A percentile compares a stretch with the other conserved stretches of the same genome.
Evolutionary conservation across 2,329 filamentous ascomycete genomes (phyloP).

Genomic region (Phaeosphaeria sp.): DNA sequence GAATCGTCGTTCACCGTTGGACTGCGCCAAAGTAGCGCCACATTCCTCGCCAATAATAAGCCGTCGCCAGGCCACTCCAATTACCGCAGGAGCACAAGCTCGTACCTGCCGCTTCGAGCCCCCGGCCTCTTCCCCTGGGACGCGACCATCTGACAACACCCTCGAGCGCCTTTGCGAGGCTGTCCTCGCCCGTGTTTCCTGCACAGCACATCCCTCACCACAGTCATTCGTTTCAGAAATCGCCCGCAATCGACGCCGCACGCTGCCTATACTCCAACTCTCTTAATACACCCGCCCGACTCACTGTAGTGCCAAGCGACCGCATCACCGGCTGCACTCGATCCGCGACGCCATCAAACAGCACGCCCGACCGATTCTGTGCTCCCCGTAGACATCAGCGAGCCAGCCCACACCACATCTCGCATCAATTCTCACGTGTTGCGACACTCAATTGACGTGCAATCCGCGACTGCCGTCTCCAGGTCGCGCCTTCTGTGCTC

Average conservation of each 20-base stretch:
- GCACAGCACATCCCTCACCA: constrained; percentile 37
- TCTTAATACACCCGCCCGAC: constrained; percentile 19
- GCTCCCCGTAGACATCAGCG: not conserved
- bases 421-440: not conserved
- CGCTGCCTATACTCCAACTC: constrained; percentile 13
- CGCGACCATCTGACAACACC: constrained; percentile 22
- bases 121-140: constrained; percentile 18
- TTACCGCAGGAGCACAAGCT: constrained; percentile 10
- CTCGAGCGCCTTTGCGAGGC: constrained; percentile 23
- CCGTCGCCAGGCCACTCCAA: constrained; percentile 9
- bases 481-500: constrained; percentile 9
- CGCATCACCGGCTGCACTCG: constrained; percentile 24
- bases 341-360: constrained; percentile 25
- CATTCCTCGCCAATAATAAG: constrained; percentile 21
- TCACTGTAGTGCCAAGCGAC: constrained; percentile 24
- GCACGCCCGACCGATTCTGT: constrained; percentile 11
- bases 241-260: constrained; percentile 14
- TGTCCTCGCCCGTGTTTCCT: constrained; percentile 15
- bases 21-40: constrained; percentile 10
- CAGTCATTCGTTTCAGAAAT: constrained; percentile 48
- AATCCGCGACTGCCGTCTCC: constrained; percentile 4
- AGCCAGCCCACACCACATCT: not conserved
- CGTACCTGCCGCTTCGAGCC: constrained; percentile 16
- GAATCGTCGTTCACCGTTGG: constrained; percentile 13
- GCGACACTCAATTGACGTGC: constrained; percentile 5